Percentiles rank a stretch among this genome's conserved stretches.
Evolutionary conservation across 805 yeast genomes (phyloP).

Genomic region (Clavispora santaluciae): DNA sequence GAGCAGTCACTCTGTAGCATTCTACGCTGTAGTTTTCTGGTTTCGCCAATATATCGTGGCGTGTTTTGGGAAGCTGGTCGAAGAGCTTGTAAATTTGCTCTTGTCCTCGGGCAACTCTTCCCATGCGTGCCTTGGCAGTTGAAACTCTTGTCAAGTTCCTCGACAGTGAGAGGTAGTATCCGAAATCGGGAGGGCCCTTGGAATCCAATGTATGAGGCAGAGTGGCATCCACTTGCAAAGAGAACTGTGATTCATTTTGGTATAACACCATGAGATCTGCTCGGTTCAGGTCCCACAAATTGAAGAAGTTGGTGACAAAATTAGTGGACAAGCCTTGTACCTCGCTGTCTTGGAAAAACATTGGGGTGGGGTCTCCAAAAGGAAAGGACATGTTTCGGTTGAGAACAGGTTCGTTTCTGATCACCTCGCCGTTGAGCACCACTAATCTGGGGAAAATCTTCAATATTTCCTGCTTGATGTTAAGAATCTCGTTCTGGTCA

Average conservation of each 20-base stretch:
- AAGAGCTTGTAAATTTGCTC: constrained; percentile 60
- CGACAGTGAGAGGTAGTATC: constrained; percentile 66
- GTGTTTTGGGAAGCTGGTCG: constrained; percentile 67
- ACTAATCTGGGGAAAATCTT: constrained; percentile 74
- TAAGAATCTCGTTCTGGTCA: constrained; percentile 26
- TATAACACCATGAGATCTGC: constrained; percentile 66
- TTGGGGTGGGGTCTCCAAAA: constrained; percentile 47
- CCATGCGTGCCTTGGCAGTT: constrained; percentile 48
- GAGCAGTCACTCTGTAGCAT: constrained; percentile 62
- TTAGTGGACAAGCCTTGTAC: constrained; percentile 68
- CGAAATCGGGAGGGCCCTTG: constrained; percentile 43
- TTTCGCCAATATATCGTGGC: constrained; percentile 59
- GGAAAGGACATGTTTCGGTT: constrained; percentile 51
- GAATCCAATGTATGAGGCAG: constrained; percentile 46
- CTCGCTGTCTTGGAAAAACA: constrained; percentile 77
- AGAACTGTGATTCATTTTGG: constrained; percentile 80
- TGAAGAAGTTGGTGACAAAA: constrained; percentile 70
- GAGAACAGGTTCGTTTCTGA: constrained; percentile 69
- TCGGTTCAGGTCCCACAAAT: constrained; percentile 79
- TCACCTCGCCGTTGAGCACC: constrained; percentile 69
- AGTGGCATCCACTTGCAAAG: constrained; percentile 68
- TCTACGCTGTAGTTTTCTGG: constrained; percentile 76
- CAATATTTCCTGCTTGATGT: constrained; percentile 58
- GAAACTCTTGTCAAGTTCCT: constrained; percentile 69
- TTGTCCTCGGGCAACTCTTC: constrained; percentile 64